These are phyloP conservation scores for Metschnikowia matae DNA, from an alignment of 805 yeast species.

Conservation along the genomic window DNA sequence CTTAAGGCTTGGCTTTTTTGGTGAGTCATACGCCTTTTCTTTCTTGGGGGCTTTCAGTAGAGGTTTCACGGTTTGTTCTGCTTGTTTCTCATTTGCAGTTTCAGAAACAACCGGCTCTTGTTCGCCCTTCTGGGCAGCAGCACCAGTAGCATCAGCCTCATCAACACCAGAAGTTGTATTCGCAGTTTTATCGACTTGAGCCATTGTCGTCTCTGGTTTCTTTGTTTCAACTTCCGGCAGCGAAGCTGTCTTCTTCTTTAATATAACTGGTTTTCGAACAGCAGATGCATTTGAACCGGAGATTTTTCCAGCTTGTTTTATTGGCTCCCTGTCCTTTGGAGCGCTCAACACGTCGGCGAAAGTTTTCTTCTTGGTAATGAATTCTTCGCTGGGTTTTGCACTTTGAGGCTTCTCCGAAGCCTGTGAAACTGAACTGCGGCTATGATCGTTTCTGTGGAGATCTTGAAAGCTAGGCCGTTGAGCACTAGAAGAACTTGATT, in stretches of 20 bases:
- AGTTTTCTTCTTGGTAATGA: conserved; percentile 25
- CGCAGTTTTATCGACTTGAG: background rate
- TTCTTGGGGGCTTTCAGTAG: background rate
- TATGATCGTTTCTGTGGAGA: background rate
- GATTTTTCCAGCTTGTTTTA: conserved; percentile 17
- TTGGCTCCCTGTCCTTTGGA: conserved; percentile 15
- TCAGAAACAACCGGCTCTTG: background rate
- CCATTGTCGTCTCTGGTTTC: background rate
- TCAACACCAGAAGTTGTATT: background rate
- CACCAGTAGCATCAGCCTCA: background rate
- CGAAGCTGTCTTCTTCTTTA: conserved; percentile 30
- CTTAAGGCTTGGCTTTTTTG: background rate
- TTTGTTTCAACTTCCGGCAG: background rate
- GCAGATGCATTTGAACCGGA: conserved; percentile 24
- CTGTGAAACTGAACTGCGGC: background rate
- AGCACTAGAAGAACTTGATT: background rate
- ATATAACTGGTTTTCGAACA: conserved; percentile 31
- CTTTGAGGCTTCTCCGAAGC: background rate
- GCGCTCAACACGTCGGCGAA: conserved; percentile 37
- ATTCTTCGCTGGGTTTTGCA: background rate
- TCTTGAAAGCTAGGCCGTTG: background rate
- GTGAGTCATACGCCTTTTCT: background rate
- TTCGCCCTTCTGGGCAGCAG: background rate
- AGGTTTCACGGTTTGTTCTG: background rate
- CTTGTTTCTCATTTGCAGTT: background rate